A percentile compares a stretch with the other conserved stretches of the same genome.
phyloP scores from a whole-genome alignment of 495 filamentous ascomycete species.

The Penicillium pancosmium region DNA sequence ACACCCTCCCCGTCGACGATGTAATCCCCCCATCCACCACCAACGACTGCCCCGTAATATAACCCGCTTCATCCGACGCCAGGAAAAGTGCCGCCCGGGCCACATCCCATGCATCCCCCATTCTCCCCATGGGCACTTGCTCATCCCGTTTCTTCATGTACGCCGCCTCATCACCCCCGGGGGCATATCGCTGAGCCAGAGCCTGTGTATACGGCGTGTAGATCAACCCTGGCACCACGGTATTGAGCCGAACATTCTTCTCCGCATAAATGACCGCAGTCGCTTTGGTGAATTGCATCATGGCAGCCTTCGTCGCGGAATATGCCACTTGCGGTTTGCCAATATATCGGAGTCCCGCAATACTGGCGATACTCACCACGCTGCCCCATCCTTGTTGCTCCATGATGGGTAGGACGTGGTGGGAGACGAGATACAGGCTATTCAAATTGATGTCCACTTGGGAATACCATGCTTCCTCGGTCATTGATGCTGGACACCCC shows the following conservation, averaged over 20 bases:
- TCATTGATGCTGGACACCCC: conserved; percentile 51
- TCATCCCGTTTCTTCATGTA: conserved; percentile 41
- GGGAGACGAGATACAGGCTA: conserved; percentile 51
- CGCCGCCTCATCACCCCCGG: conserved; percentile 36
- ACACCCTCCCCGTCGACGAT: conserved; percentile 29
- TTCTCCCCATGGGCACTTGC: conserved; percentile 44
- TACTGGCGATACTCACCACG: conserved; percentile 48
- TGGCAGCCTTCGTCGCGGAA: conserved; percentile 51
- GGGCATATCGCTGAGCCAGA: conserved; percentile 45
- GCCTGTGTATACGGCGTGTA: conserved; percentile 49
- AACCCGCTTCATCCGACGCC: conserved; percentile 49
- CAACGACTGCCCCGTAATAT: conserved; percentile 57
- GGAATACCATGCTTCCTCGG: conserved; percentile 49
- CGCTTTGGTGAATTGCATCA: conserved; percentile 52
- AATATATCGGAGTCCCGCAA: conserved; percentile 55
- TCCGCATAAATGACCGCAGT: conserved; percentile 54
- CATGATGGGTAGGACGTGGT: conserved; percentile 54
- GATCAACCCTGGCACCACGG: conserved; percentile 55
- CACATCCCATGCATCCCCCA: conserved; percentile 55
- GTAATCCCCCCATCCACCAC: conserved; percentile 58
- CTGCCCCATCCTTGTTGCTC: conserved; percentile 41
- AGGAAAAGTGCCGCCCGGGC: conserved; percentile 55
- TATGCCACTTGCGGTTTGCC: conserved; percentile 57
- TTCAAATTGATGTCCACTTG: conserved; percentile 57
- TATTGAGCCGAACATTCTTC: conserved; percentile 52